Conservation (phyloP, 179 eudicot genomes). For the Silene coronaria region DNA sequence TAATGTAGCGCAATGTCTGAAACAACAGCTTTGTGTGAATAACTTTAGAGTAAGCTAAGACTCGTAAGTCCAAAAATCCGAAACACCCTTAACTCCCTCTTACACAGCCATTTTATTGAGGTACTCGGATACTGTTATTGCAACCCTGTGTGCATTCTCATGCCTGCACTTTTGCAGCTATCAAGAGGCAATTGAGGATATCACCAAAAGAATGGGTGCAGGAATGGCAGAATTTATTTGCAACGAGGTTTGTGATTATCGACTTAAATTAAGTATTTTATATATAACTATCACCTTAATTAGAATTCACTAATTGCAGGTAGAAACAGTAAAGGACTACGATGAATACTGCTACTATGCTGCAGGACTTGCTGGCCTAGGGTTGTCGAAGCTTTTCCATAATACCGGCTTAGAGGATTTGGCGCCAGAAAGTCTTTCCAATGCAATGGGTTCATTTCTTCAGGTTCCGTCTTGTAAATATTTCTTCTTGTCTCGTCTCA, state of each 20-base stretch:
- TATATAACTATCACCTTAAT: too few species aligned
- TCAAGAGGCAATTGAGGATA: constrained; percentile 85
- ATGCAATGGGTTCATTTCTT: constrained; percentile 90
- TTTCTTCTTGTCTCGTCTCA: constrained; percentile 17
- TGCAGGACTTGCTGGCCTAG: constrained; percentile 96
- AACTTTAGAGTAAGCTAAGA: too few species aligned
- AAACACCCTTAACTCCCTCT: too few species aligned
- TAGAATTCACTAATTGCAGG: constrained; percentile 39
- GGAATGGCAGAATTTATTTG: constrained; percentile 95
- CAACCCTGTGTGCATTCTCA: too few species aligned
- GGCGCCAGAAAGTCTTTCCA: constrained; percentile 61
- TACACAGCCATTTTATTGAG: not conserved
- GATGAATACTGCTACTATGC: constrained; percentile 94
- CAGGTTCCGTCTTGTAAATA: too few species aligned
- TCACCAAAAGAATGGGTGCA: constrained; percentile 90
- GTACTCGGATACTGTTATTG: too few species aligned
- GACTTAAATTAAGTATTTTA: too few species aligned
- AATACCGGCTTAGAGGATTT: constrained; percentile 76
- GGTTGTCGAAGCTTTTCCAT: constrained; percentile 84
- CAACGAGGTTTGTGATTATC: constrained; percentile 68
- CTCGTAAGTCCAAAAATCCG: too few species aligned
- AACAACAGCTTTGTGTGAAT: too few species aligned
- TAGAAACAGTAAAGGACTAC: constrained; percentile 73
- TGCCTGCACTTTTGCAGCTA: constrained; percentile 42
- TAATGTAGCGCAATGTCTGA: not conserved